Conservation (phyloP, 257 asterid species). For the Solanum stenotomum region DNA sequence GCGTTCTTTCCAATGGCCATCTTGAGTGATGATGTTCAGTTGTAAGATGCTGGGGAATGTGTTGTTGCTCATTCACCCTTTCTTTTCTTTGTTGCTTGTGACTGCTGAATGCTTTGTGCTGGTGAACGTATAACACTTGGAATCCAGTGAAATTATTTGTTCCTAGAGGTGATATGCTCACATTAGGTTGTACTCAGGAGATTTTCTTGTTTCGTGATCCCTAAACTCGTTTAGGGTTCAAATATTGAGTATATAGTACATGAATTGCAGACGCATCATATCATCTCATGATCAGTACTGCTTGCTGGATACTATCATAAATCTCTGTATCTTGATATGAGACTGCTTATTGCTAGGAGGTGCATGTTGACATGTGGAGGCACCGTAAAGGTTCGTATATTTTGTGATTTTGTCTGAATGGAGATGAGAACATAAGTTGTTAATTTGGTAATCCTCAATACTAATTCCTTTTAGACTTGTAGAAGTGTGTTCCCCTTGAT, state of each 20-base stretch:
- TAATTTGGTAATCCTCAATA: background rate
- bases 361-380: constrained; percentile 44
- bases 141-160: background rate
- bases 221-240: constrained; percentile 46
- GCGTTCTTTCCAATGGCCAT: background rate
- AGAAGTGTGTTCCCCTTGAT: background rate
- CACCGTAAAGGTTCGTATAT: constrained; percentile 61
- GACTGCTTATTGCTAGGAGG: constrained; percentile 63
- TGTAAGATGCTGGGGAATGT: background rate
- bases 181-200: background rate
- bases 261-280: constrained; percentile 55
- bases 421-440: background rate
- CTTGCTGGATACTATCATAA: constrained; percentile 53
- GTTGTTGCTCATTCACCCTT: background rate
- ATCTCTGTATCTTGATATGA: constrained; percentile 52
- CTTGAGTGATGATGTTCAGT: background rate
- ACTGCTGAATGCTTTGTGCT: background rate
- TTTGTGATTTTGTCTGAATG: constrained; percentile 13
- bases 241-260: constrained; percentile 46
- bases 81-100: background rate
- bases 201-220: constrained; percentile 23
- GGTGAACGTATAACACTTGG: background rate
- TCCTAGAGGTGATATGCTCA: background rate
- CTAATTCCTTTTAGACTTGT: background rate
- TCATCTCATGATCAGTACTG: constrained; percentile 47